phyloP scores from a whole-genome alignment of 2,329 filamentous ascomycete species.

The Fusarium sp. region DNA sequence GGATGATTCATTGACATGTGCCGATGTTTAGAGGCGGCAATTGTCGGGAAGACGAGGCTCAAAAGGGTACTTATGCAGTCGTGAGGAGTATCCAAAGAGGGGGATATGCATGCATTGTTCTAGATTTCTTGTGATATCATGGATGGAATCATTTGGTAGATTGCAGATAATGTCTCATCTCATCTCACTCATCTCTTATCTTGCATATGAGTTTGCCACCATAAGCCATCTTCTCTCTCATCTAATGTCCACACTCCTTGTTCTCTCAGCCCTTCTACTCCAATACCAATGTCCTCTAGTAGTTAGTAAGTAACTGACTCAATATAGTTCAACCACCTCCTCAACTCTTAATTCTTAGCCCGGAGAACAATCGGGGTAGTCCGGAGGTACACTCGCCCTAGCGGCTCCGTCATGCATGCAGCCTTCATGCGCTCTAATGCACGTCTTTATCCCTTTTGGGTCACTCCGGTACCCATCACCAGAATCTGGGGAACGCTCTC shows the following conservation, averaged over 20 bases:
- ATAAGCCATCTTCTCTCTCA: neutral
- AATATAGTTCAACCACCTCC: neutral
- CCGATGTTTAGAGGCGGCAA: slow-evolving; percentile 28
- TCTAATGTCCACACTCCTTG: neutral
- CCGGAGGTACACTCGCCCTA: slow-evolving; percentile 16
- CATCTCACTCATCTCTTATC: neutral
- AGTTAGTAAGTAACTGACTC: slow-evolving; percentile 6
- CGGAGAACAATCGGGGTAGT: slow-evolving; percentile 15
- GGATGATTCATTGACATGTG: slow-evolving; percentile 6
- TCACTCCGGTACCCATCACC: slow-evolving; percentile 28
- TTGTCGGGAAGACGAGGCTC: slow-evolving; percentile 38
- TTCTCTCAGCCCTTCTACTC: neutral
- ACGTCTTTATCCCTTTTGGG: slow-evolving; percentile 32
- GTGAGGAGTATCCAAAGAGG: slow-evolving; percentile 24
- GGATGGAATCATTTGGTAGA: slow-evolving; percentile 18
- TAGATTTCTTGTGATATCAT: slow-evolving; percentile 21
- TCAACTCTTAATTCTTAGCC: neutral
- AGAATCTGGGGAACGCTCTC: slow-evolving; percentile 34
- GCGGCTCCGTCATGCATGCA: slow-evolving; percentile 23
- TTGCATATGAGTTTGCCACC: neutral
- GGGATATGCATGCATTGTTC: slow-evolving; percentile 8
- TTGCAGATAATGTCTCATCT: neutral
- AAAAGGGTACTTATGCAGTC: neutral
- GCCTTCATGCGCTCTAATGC: slow-evolving; percentile 28
- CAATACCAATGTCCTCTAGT: neutral